These are phyloP conservation scores for Xylariaceae sp. DNA, from an alignment of 2,329 filamentous ascomycete genomes.

Conservation along the genomic window DNA sequence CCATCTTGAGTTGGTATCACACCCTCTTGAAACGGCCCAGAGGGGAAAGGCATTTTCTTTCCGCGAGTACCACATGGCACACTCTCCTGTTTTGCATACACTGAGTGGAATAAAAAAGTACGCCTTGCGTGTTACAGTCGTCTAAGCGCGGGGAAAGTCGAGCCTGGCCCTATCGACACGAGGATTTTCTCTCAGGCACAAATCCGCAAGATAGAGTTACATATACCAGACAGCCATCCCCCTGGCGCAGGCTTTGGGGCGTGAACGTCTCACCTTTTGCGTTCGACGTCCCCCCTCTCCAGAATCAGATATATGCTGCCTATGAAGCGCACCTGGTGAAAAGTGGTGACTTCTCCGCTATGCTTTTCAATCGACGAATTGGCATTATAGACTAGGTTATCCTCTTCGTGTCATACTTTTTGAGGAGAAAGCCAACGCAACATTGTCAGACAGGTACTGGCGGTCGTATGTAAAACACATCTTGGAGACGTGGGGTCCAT, in stretches of 20 bases:
- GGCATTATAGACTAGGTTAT: too few relatives aligned
- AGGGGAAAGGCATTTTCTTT: constrained; percentile 3
- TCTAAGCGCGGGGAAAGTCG: too few relatives aligned
- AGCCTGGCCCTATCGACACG: constrained; percentile 1
- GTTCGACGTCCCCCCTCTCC: background rate
- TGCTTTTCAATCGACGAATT: too few relatives aligned
- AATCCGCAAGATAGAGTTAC: constrained; percentile 1
- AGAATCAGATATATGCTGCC: too few relatives aligned
- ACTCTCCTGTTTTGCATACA: constrained; percentile 4
- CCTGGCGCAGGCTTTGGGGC: constrained; percentile 1
- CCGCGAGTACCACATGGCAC: constrained; percentile 1
- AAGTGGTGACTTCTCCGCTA: constrained; percentile 1
- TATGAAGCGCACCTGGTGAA: too few relatives aligned
- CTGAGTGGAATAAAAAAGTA: constrained; percentile 2
- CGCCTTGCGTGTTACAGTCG: background rate
- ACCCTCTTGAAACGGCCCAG: constrained; percentile 12
- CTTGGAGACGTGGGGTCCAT: too few relatives aligned
- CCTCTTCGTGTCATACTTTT: too few relatives aligned
- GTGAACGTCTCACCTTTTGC: background rate
- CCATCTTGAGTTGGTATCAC: constrained; percentile 1
- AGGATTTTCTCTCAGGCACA: constrained; percentile 4
- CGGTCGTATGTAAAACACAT: too few relatives aligned
- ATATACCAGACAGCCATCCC: constrained; percentile 2
- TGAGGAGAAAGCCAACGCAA: too few relatives aligned
- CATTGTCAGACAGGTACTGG: too few relatives aligned